Base-by-base conservation (phyloP, 2,329 filamentous ascomycete species). In the Penicillium sp. region DNA sequence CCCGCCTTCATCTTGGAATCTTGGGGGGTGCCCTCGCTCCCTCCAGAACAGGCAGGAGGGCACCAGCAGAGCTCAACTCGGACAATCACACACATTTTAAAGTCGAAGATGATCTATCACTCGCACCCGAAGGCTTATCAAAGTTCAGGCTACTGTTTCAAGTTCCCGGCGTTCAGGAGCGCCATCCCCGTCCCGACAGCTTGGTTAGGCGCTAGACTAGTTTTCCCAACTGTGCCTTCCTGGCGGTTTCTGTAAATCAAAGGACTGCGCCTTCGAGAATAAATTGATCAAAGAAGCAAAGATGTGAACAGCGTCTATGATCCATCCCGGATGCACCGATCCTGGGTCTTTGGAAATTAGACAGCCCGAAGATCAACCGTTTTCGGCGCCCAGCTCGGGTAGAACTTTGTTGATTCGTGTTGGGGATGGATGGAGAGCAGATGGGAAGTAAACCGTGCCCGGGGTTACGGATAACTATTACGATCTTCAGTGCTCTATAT, bases 141-240 rank as follows among this genome's bases (percentile, higher is more conserved):
- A 50, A 39, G 43, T 37, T 54, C 33, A 39, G 33, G 54, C 58
- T 41, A 54, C 37, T 44, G 58, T 60, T 60, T 60, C 58, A 56
- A 11, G 33, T 52, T 53, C 9, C 11, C 16, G 11, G 36, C 36
- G 18, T 37, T 19, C 16, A n/a, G 43, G 44, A 59, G 18, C 18
- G n/a, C 49, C 11, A 50, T 56, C 47, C 52, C 37, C 35, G 14
- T 50, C 53, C 53, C 53, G 43, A 31, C 11, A 33, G 44, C 40
- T 24, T 19, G 53, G 53, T 46, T 49, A 13, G 18, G 44, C n/a
- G n/a, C 37, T 37, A 35, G 27, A n/a, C 44, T 35, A 50, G 16
- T 54, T 10, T 31, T 10, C 31, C 7, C 9, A 31, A 31, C 31
- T 10, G 31, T 31, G 7, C 9, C 31, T 10, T 9, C 31, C 2